Evolutionary conservation across 1,139 yeast genomes (phyloP).

Genomic region (Lodderomyces parapsilosis): DNA sequence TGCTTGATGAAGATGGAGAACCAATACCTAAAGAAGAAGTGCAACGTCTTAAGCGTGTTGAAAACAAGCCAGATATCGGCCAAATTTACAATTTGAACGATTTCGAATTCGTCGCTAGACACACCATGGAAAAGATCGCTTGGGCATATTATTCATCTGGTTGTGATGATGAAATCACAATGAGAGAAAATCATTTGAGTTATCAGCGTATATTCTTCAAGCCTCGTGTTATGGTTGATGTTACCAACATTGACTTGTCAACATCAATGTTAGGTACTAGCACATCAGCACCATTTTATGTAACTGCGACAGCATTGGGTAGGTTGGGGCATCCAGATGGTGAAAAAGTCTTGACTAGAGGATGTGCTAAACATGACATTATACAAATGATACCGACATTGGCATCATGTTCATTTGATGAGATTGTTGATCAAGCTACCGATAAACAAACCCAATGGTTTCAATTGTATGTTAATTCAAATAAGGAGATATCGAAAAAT

Average conservation of each 20-base stretch:
- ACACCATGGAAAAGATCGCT: constrained; percentile 66
- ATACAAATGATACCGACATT: constrained; percentile 82
- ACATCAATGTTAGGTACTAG: constrained; percentile 43
- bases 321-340: constrained; percentile 78
- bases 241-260: constrained; percentile 37
- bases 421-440: constrained; percentile 57
- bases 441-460: constrained; percentile 75
- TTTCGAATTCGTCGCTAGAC: constrained; percentile 82
- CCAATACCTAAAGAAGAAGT: constrained; percentile 34
- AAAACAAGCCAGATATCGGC: constrained; percentile 59
- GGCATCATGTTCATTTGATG: constrained; percentile 74
- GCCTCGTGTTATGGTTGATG: constrained; percentile 79
- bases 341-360: constrained; percentile 72
- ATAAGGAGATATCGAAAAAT: constrained; percentile 49
- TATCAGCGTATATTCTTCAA: constrained; percentile 84
- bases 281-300: constrained; percentile 60
- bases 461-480: constrained; percentile 80
- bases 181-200: constrained; percentile 87
- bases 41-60: constrained; percentile 22
- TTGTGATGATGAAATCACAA: constrained; percentile 85
- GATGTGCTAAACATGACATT: constrained; percentile 64
- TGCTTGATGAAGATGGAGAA: constrained; percentile 33
- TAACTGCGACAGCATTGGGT: constrained; percentile 80
- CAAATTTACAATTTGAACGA: constrained; percentile 71
- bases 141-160: constrained; percentile 95